Evolutionary conservation across 2,329 filamentous ascomycete genomes (phyloP).

Genomic region (Phialocephala subalpina): DNA sequence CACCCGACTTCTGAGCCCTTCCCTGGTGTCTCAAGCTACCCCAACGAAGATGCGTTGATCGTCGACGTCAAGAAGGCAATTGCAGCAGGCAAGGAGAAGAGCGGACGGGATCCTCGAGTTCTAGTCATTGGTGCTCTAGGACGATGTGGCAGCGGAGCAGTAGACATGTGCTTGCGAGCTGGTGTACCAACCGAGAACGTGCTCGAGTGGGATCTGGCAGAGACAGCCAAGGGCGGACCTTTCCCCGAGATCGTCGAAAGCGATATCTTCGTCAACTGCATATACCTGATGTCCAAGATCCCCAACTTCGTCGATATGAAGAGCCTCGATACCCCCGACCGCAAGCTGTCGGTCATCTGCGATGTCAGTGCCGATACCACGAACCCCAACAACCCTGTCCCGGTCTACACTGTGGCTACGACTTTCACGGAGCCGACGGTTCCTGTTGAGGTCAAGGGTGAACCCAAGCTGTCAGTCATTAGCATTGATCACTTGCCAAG

Average conservation of each 20-base stretch:
- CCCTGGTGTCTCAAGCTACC: constrained; percentile 71
- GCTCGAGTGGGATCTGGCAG: constrained; percentile 75
- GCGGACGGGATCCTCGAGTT: constrained; percentile 73
- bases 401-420: constrained; percentile 84
- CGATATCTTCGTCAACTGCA: constrained; percentile 86
- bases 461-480: constrained; percentile 75
- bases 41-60: constrained; percentile 78
- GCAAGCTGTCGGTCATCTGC: constrained; percentile 81
- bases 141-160: constrained; percentile 84
- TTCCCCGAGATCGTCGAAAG: constrained; percentile 80
- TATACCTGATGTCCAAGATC: constrained; percentile 83
- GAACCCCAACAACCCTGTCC: constrained; percentile 72
- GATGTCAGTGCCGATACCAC: constrained; percentile 82
- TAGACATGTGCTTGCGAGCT: constrained; percentile 78
- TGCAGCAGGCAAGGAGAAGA: constrained; percentile 70
- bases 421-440: constrained; percentile 92
- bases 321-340: constrained; percentile 70
- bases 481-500: constrained; percentile 87
- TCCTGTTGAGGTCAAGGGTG: constrained; percentile 67
- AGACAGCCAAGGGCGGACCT: constrained; percentile 75
- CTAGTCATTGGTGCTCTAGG: constrained; percentile 88
- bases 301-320: constrained; percentile 81
- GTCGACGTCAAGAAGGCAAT: constrained; percentile 77
- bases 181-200: constrained; percentile 77
- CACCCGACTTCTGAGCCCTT: constrained; percentile 72